Evolutionary conservation across 2,329 filamentous ascomycete species (phyloP), one percentile per base, ranked within the genome.

Genomic region (Basipetospora chlamydospora): DNA sequence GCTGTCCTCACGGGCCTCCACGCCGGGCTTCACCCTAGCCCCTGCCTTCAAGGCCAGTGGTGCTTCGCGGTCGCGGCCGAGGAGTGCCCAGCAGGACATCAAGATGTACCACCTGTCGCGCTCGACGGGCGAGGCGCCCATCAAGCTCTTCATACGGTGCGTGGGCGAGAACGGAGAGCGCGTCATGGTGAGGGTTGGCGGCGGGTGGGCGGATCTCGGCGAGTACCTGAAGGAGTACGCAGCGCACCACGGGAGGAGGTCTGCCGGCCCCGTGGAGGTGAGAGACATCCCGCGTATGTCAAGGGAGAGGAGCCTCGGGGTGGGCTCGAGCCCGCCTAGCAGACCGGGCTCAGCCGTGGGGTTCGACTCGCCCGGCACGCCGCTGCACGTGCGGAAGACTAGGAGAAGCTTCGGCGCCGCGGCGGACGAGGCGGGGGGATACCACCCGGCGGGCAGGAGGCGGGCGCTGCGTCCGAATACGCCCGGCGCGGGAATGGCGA

Each of bases 131-230:
- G 79, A 90, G 44, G 74, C 84, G 10, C 90, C 90, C 0, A 87
- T 95, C 51, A 96, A 95, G 58, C 72, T 98, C 5, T 93, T 92
- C 49, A 87, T 98, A 36, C 80, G 90, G 12, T 77, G 86, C 2
- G 87, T 98, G 3, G 90, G 90, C 34, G 86, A 94, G 54, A 70
- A 76, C 39, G 84, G 83, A 12, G 86, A 96, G 56, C 77, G 90
- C 35, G 86, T 96, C 42, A 96, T 98, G 90, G 90, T 98, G 6
- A 81, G 90, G 25, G 88, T 98, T 10, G 90, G 90, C 10, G 90
- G 90, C 41, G 90, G 90, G n/a, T 98, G 90, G 90, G 86, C 87
- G 11, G 90, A 98, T 55, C 64, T 98, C 15, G 88, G 82, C 26
- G 90, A 96, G 55, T 98, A 95, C 51, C 67, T 98, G 28, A 80